A percentile compares a stretch with the other conserved stretches of the same genome.
Conservation (phyloP, 2,329 filamentous ascomycete genomes). For the Cercospora zeina region DNA sequence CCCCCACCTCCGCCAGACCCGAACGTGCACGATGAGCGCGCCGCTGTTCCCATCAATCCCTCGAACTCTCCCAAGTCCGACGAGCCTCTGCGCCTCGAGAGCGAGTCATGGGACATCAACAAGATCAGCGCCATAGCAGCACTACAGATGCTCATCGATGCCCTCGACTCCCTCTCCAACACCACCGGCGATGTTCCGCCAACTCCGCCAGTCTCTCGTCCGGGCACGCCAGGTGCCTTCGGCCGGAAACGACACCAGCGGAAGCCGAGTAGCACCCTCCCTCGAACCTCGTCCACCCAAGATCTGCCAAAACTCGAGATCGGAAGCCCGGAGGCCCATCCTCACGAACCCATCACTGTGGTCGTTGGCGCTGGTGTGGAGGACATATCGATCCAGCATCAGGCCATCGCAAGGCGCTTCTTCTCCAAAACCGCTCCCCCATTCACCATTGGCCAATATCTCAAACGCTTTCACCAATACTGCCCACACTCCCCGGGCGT, state of each 20-base stretch:
- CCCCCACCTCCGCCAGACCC: slow-evolving; percentile 35
- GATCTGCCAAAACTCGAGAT: slow-evolving; percentile 47
- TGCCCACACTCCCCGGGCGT: slow-evolving; percentile 94
- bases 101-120: slow-evolving; percentile 65
- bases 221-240: slow-evolving; percentile 57
- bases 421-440: slow-evolving; percentile 85
- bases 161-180: slow-evolving; percentile 61
- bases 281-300: slow-evolving; percentile 45
- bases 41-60: slow-evolving; percentile 24
- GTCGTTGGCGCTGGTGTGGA: slow-evolving; percentile 65
- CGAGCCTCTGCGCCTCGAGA: slow-evolving; percentile 34
- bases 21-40: slow-evolving; percentile 31
- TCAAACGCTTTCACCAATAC: slow-evolving; percentile 81
- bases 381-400: slow-evolving; percentile 74
- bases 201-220: slow-evolving; percentile 68
- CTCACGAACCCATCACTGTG: slow-evolving; percentile 49
- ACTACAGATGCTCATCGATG: slow-evolving; percentile 72
- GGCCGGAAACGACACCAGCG: slow-evolving; percentile 13
- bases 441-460: slow-evolving; percentile 80
- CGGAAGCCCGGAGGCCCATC: slow-evolving; percentile 52
- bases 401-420: slow-evolving; percentile 86
- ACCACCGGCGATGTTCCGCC: slow-evolving; percentile 77
- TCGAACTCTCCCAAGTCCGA: slow-evolving; percentile 31
- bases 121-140: slow-evolving; percentile 71
- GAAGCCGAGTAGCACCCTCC: slow-evolving; percentile 35